Percentiles rank a stretch among this genome's conserved stretches.
Evolutionary conservation across 768 basidiomycete genomes (phyloP).

Genomic region (Tylopilus balloui): DNA sequence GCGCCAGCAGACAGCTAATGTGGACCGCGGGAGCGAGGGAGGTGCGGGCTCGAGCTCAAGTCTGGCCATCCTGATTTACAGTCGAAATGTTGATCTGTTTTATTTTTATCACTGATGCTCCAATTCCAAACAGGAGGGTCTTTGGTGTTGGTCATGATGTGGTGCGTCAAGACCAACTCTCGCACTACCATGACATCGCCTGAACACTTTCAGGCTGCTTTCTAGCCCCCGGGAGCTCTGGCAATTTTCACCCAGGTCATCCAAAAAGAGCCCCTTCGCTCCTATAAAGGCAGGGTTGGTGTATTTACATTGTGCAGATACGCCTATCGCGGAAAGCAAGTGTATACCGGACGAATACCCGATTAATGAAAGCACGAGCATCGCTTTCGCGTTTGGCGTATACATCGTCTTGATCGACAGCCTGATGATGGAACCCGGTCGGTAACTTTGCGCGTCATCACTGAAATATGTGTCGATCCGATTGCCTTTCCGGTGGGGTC

Average conservation of each 20-base stretch:
- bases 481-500: too few species aligned
- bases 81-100: too few species aligned
- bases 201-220: conserved; percentile 44
- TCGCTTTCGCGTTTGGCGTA: conserved; percentile 47
- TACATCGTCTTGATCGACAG: conserved; percentile 81
- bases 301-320: conserved; percentile 28
- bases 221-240: conserved; percentile 54
- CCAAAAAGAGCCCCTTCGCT: conserved; percentile 48
- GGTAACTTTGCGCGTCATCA: too few species aligned
- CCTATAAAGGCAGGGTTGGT: conserved; percentile 29
- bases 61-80: too few species aligned
- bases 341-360: conserved; percentile 59
- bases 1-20: too few species aligned
- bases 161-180: conserved; percentile 35
- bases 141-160: conserved; percentile 46
- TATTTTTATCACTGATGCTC: not conserved
- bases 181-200: not conserved
- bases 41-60: too few species aligned
- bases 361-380: conserved; percentile 59
- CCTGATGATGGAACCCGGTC: too few species aligned
- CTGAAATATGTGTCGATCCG: too few species aligned
- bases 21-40: too few species aligned
- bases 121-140: not conserved
- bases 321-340: conserved; percentile 35
- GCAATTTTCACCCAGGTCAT: conserved; percentile 58